Base-by-base conservation (phyloP, 371 early-diverging fungal genomes). In the Zychaea mexicana region DNA sequence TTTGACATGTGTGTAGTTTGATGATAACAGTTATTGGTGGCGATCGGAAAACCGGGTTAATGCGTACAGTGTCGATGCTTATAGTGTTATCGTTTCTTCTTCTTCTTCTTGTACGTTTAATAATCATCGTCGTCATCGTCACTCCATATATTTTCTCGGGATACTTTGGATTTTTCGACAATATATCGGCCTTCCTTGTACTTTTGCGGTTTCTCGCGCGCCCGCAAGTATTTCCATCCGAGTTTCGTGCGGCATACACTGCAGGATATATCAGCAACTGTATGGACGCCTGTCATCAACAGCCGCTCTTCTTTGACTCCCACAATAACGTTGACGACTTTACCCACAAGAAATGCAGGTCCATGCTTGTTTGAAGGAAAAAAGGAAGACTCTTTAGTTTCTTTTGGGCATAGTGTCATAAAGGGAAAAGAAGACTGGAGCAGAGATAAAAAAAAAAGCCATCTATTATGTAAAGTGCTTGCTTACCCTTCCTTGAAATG, bases 141-240 rank as follows among this genome's bases (percentile, higher is more conserved):
- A 13, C 49, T 49, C 80, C 83, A 85, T 26, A 70, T 22, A 54
- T 73, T 72, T 62, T 85, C 88, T 65, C 85, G 85, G 31, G 77
- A 61, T 36, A 84, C 77, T 72, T 70, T 85, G 47, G 75, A 60
- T 67, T 85, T 85, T 65, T 90, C 92, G 22, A 94, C 75, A 67
- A 94, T 91, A 64, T 76, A 92, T 69, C 85, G 87, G 52, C 90
- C 90, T 65, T 92, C 93, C 67, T 94, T 93, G 78, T 94, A 93
- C 66, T 87, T 88, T 72, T 94, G 92, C n/a, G 77, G 75, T 36
- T 84, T 81, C 59, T 88, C 73, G 49, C 73, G 69, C 10, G 76
- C 68, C 62, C 78, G 70, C 62, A 89, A 79, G 68, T 94, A 94
- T 64, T 87, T 86, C 92, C 93, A 94, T 4, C 95, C 95, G n/a